Conservation (phyloP, 2,329 filamentous ascomycete species). For the Aspergillus bombycis region DNA sequence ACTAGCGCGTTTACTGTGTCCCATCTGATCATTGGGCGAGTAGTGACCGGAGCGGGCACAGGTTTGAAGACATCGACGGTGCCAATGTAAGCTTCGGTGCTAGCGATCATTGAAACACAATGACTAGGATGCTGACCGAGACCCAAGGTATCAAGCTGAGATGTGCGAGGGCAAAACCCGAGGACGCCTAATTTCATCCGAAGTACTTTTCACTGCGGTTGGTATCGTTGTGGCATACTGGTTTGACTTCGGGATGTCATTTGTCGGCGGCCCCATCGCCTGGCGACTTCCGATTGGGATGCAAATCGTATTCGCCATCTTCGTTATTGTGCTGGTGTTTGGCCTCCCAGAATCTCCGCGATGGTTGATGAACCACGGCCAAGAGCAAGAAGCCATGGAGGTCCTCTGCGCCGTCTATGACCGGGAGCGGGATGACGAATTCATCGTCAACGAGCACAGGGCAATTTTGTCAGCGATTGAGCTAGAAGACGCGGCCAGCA, state of each 20-base stretch:
- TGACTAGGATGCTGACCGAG: neutral
- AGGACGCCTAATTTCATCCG: neutral
- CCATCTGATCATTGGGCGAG: neutral
- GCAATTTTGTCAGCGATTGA: neutral
- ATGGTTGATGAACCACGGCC: neutral
- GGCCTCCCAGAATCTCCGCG: neutral
- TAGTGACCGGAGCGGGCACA: neutral
- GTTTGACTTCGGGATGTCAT: neutral
- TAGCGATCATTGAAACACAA: neutral
- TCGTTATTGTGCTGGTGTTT: neutral
- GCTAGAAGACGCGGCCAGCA: neutral
- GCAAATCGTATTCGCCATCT: neutral
- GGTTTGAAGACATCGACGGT: neutral
- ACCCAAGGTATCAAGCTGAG: neutral
- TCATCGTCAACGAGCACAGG: neutral
- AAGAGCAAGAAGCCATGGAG: neutral
- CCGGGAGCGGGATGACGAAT: neutral
- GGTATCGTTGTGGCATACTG: neutral
- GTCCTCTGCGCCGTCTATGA: neutral
- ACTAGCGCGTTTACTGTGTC: neutral
- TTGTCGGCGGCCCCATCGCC: neutral
- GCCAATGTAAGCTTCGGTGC: neutral
- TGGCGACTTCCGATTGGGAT: neutral
- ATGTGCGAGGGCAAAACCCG: neutral
- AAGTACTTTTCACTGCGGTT: neutral